phyloP scores from a whole-genome alignment of 2,329 filamentous ascomycete genomes.

The Nakataea oryzae region DNA sequence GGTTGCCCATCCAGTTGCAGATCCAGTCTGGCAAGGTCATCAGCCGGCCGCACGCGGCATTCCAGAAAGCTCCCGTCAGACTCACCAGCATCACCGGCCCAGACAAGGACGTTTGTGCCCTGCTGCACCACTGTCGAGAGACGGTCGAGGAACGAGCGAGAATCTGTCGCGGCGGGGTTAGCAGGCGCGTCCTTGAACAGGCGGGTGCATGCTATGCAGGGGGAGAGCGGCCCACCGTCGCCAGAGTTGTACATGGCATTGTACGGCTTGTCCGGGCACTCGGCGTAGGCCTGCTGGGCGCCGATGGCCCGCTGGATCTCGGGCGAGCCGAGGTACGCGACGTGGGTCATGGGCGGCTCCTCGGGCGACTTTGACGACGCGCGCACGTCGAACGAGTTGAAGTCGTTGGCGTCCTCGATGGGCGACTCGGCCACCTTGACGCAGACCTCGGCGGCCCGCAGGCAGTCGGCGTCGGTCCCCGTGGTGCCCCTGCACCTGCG shows the following conservation, averaged over 20 bases:
- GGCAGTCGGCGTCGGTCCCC: conserved; percentile 20
- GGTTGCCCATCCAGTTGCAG: conserved; percentile 46
- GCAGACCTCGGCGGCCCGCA: conserved; percentile 15
- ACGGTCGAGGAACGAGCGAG: conserved; percentile 30
- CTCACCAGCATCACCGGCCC: conserved; percentile 40
- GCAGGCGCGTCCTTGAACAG: neutral
- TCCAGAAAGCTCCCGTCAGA: conserved; percentile 7
- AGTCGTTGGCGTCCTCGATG: conserved; percentile 16
- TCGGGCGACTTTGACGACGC: conserved; percentile 18
- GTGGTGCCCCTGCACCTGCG: conserved; percentile 3
- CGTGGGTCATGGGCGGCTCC: conserved; percentile 27
- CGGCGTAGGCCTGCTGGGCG: conserved; percentile 26
- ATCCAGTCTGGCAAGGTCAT: conserved; percentile 32
- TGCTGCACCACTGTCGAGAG: conserved; percentile 34
- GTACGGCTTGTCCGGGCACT: conserved; percentile 26
- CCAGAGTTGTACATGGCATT: conserved; percentile 27
- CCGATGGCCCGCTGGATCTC: conserved; percentile 31
- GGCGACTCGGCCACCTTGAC: conserved; percentile 14
- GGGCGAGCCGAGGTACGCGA: conserved; percentile 24
- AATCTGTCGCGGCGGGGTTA: conserved; percentile 17
- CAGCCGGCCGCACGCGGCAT: conserved; percentile 3
- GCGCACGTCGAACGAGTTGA: conserved; percentile 37
- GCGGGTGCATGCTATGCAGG: neutral
- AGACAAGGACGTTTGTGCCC: conserved; percentile 37
- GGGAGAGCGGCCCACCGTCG: conserved; percentile 18